Conservation (phyloP, 495 filamentous ascomycete species). For the Extremus antarcticus region DNA sequence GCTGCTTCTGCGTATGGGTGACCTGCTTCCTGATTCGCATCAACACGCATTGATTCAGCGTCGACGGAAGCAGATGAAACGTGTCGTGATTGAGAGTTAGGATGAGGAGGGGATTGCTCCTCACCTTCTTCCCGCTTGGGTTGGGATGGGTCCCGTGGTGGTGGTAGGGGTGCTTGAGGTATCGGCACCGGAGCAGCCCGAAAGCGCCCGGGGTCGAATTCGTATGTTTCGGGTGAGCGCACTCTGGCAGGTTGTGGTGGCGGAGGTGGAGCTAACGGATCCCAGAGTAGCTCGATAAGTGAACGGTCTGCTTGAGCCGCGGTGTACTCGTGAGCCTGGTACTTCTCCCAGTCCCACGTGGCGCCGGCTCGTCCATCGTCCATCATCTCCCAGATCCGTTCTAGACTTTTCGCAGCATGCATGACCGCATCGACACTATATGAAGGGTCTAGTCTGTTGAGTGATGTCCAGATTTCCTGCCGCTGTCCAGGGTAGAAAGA, state of each 20-base stretch:
- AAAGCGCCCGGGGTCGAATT: slow-evolving; percentile 2
- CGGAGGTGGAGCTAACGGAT: neutral
- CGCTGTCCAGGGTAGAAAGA: neutral
- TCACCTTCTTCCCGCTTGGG: neutral
- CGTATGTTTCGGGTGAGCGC: neutral
- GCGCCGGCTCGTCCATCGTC: neutral
- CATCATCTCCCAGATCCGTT: slow-evolving; percentile 2
- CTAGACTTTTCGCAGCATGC: neutral
- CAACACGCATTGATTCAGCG: neutral
- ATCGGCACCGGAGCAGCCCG: neutral
- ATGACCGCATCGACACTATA: neutral
- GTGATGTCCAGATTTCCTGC: neutral
- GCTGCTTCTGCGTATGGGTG: neutral
- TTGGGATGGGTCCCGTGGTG: neutral
- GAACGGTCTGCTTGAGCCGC: neutral
- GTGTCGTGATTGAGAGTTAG: neutral
- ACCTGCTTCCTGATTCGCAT: neutral
- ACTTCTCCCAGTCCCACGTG: slow-evolving; percentile 4
- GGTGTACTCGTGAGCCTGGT: slow-evolving; percentile 1
- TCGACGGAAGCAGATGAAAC: neutral
- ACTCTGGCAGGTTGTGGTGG: neutral
- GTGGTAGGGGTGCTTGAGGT: neutral
- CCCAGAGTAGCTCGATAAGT: neutral
- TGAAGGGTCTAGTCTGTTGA: neutral
- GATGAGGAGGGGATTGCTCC: neutral